Conservation (phyloP, 257 asterid species). For the Schizonepeta tenuifolia region DNA sequence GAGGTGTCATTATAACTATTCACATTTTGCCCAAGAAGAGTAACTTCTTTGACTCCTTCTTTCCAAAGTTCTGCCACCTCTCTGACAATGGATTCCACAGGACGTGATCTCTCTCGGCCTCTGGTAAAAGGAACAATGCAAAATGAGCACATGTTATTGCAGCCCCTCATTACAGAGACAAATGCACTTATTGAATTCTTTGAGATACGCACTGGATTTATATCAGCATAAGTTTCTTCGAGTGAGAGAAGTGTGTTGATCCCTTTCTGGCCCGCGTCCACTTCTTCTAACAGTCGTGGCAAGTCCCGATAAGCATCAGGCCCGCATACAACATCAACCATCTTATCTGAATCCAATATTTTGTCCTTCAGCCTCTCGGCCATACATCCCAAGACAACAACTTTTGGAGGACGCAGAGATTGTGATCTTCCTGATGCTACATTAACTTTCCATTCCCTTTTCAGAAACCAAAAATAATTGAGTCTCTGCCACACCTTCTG, state of each 20-base stretch:
- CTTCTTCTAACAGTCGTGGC: conserved; percentile 93
- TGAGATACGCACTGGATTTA: conserved; percentile 91
- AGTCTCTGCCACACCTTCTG: conserved; percentile 98
- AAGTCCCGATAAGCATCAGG: conserved; percentile 98
- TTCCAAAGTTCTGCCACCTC: conserved; percentile 94
- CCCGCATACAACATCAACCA: conserved; percentile 99
- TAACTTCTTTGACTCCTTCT: conserved; percentile 94
- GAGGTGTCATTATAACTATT: conserved; percentile 93
- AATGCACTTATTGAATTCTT: conserved; percentile 90
- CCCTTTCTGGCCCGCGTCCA: conserved; percentile 96
- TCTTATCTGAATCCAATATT: conserved; percentile 92
- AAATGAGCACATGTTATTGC: conserved; percentile 98
- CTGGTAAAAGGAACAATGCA: conserved; percentile 99
- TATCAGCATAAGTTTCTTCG: conserved; percentile 97
- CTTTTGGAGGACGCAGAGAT: conserved; percentile 88
- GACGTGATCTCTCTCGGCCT: conserved; percentile 94
- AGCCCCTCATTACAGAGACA: conserved; percentile 98
- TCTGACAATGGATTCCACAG: conserved; percentile 87
- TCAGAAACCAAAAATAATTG: conserved; percentile 95
- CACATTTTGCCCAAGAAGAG: conserved; percentile 97
- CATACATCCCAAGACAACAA: conserved; percentile 96
- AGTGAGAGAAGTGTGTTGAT: conserved; percentile 95
- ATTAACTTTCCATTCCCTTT: conserved; percentile 93
- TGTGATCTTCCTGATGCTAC: conserved; percentile 88
- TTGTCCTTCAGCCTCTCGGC: conserved; percentile 98